Evolutionary conservation across 2,329 filamentous ascomycete genomes (phyloP), one percentile per base, ranked within the genome.

Genomic region (Apiospora marii): DNA sequence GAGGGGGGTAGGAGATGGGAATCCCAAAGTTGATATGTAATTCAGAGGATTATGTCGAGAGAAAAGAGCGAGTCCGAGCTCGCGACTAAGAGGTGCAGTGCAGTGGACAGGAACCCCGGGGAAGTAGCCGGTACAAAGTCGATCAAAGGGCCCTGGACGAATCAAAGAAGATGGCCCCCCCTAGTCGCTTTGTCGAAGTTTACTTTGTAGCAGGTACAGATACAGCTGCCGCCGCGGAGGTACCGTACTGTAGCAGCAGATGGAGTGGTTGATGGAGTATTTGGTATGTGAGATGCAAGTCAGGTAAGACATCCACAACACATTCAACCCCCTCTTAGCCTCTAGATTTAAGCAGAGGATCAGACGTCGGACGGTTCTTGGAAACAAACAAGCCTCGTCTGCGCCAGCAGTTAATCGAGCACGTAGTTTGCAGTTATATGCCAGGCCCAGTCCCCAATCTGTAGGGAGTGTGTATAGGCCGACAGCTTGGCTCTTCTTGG

Each of bases 21-120:
- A 51, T 70, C 68, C 30, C 34, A 16, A 70, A 48, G 67, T 24
- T 68, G 67, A 68, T 68, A 68, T 68, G 67, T 34, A 30, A 6
- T 68, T 22, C 43, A 48, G 44, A 48, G 67, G 67, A 34, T 44
- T 70, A 64, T 64, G 58, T 64, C 30, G 34, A 64, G 58, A 64
- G 58, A 37, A 41, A 24, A 58, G 19, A 58, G 46, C 13, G 30
- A 48, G 53, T 67, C 58, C 53, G 70, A 48, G 51, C 27, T 67
- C 34, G 30, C 46, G 19, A 64, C 58, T 64, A 64, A 64, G 27
- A 34, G 14, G 16, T 13, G 58, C 16, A 19, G 19, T 61, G 51
- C 30, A 61, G 53, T 34, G 27, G 53, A 37, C 53, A 61, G 53
- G 34, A 37, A 37, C 16, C 53, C 19, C 19, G 58, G 34, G 53